These are phyloP conservation scores for Calonectria pauciramosa DNA, from an alignment of 2,329 filamentous ascomycete genomes.

Conservation along the genomic window DNA sequence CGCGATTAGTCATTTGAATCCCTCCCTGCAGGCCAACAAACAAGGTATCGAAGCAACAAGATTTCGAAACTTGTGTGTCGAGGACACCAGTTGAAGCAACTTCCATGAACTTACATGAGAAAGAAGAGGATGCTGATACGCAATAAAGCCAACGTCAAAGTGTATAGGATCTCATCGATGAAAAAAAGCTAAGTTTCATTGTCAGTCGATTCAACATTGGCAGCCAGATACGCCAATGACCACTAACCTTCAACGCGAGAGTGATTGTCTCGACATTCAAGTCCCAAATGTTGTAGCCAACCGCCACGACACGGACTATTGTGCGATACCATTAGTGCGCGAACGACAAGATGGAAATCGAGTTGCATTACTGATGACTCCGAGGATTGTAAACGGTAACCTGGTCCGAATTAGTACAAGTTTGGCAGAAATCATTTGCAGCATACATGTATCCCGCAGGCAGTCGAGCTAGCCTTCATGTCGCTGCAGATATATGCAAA, in stretches of 20 bases:
- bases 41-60: background rate
- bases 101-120: background rate
- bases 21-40: background rate
- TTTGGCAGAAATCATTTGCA: background rate
- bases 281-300: constrained; percentile 9
- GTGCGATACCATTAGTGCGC: background rate
- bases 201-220: background rate
- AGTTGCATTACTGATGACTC: background rate
- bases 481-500: background rate
- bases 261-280: background rate
- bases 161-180: background rate
- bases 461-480: background rate
- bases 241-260: background rate
- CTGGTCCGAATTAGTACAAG: background rate
- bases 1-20: background rate
- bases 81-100: background rate
- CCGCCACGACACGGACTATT: background rate
- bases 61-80: background rate
- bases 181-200: background rate
- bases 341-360: too few relatives aligned
- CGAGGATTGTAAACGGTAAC: background rate
- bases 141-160: background rate
- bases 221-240: background rate
- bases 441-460: background rate
- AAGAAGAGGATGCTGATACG: background rate